A percentile compares a stretch with the other conserved stretches of the same genome.
Conservation (phyloP, 176 grass and related monocot species). For the Avena insularis region DNA sequence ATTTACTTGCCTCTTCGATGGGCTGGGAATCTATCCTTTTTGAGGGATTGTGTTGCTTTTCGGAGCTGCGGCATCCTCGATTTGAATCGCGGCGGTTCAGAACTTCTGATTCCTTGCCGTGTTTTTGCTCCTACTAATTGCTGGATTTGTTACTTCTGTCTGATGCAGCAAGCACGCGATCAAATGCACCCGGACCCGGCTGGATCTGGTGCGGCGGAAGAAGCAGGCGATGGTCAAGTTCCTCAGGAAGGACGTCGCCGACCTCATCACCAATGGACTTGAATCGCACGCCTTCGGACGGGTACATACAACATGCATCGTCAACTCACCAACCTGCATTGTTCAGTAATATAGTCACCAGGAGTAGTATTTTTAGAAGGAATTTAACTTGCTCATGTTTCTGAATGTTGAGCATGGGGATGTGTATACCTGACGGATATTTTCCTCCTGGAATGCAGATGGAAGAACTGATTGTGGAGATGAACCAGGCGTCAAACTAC, state of each 20-base stretch:
- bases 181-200: conserved; percentile 73
- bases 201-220: conserved; percentile 85
- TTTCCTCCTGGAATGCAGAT: conserved; percentile 48
- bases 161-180: conserved; percentile 71
- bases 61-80: conserved; percentile 16
- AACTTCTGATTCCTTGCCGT: background rate
- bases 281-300: conserved; percentile 74
- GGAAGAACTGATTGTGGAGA: conserved; percentile 72
- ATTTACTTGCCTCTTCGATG: background rate
- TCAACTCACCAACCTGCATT: background rate
- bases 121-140: background rate
- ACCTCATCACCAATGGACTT: conserved; percentile 70
- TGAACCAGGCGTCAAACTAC: conserved; percentile 79
- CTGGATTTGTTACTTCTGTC: background rate
- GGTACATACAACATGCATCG: conserved; percentile 26
- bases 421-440: background rate
- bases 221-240: conserved; percentile 86
- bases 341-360: background rate
- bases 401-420: background rate
- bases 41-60: background rate
- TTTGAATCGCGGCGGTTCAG: background rate
- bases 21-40: background rate
- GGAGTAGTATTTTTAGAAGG: background rate
- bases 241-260: conserved; percentile 90
- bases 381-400: background rate